Base-by-base conservation (phyloP, 352 stramenopile species). In the Globisporangium barbulae region DNA sequence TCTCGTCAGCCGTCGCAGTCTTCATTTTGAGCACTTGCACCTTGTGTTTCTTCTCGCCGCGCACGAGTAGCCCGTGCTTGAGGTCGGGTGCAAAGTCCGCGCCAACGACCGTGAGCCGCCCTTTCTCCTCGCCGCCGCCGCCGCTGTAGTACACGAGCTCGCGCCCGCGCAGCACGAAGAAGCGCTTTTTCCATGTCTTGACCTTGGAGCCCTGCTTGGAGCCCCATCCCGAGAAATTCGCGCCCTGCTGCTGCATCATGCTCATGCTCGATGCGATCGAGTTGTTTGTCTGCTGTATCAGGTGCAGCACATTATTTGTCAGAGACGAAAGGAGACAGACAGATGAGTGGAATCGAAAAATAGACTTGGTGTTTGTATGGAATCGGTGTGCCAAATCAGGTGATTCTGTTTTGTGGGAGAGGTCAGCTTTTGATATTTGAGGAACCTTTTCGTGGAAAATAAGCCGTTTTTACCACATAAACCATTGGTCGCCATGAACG, bases 141-240 rank as follows among this genome's bases (percentile, higher is more conserved):
- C 68, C 63, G 0, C 71, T 76, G 60, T 85, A 95, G 15, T 69
- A 70, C 31, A 68, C 57, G 48, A 69, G 49, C 47, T 74, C 70
- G 28, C 68, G 62, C 49, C 74, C 74, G 12, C 72, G 65, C n/a
- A 85, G 57, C 21, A 83, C 76, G 53, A 85, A 80, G 64, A 78
- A 85, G 47, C 76, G 74, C 49, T 68, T 67, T 63, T 85, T 85
- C 76, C 76, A 85, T 44, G 70, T 81, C 47, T 70, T 70, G 52
- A 81, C 49, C 53, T 75, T 79, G 66, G 80, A 89, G 67, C 83
- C 83, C 49, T 90, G 76, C 70, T 93, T 93, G 57, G 75, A 74
- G 49, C 79, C 79, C 81, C 81, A 93, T 22, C 76, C 83, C 19
- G 74, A 73, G 53, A 79, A 89, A 54, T 76, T 69, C 10, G 70